phyloP scores from a whole-genome alignment of 345 rosid species.

The Hibiscus syriacus region DNA sequence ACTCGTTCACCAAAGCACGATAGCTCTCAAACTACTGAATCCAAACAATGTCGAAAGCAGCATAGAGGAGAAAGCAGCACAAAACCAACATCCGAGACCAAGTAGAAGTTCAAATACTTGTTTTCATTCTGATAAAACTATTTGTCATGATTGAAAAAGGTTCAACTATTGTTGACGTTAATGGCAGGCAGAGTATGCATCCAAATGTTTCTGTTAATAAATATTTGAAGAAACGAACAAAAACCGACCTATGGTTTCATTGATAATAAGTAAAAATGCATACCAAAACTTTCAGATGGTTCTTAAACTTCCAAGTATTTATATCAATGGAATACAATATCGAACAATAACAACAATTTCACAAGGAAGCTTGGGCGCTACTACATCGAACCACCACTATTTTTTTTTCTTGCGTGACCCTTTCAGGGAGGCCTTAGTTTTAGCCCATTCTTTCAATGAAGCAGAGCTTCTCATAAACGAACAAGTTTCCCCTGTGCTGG shows the following conservation, averaged over 20 bases:
- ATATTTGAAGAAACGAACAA: too few species aligned
- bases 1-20: neutral
- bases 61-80: neutral
- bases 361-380: neutral
- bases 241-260: neutral
- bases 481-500: constrained; percentile 44
- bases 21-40: neutral
- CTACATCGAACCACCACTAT: constrained; percentile 18
- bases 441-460: constrained; percentile 73
- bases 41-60: neutral
- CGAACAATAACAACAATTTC: neutral
- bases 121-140: neutral
- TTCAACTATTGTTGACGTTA: neutral
- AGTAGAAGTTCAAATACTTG: neutral
- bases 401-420: constrained; percentile 44
- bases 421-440: constrained; percentile 49
- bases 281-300: neutral
- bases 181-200: too few species aligned
- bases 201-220: neutral
- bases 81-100: neutral
- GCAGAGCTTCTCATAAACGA: constrained; percentile 61
- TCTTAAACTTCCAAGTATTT: neutral
- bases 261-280: neutral
- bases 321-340: neutral
- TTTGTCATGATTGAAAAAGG: neutral